phyloP scores from a whole-genome alignment of 2,329 filamentous ascomycete species.

The Trichoderma brevicompactum region DNA sequence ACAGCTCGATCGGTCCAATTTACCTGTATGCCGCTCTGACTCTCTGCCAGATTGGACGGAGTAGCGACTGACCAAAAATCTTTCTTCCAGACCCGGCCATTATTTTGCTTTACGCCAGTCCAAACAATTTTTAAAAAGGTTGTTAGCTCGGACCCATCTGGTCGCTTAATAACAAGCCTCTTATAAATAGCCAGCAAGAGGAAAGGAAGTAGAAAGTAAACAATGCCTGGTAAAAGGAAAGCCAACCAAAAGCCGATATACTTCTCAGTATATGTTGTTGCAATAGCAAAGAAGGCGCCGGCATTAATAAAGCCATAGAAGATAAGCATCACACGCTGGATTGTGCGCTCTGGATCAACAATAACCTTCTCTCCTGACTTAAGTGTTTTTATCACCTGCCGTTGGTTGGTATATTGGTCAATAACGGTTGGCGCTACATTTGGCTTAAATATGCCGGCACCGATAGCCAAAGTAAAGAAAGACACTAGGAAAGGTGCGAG shows the following conservation, averaged over 20 bases:
- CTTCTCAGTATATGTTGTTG: constrained; percentile 57
- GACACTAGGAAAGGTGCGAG: constrained; percentile 41
- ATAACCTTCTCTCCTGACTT: constrained; percentile 55
- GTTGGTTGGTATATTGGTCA: constrained; percentile 52
- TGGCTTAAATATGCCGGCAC: constrained; percentile 70
- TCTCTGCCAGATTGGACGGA: no score
- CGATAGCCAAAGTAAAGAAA: constrained; percentile 63
- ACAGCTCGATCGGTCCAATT: no score
- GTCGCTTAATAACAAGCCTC: no score
- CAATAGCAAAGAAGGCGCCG: constrained; percentile 56
- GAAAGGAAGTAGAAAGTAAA: constrained; percentile 44
- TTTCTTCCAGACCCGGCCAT: no score
- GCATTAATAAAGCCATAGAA: constrained; percentile 62
- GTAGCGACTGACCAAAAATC: no score
- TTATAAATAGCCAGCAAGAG: constrained; percentile 44
- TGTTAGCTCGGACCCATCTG: constrained; percentile 34
- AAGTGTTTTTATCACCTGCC: constrained; percentile 52
- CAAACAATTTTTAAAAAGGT: constrained; percentile 46
- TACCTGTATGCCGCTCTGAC: no score
- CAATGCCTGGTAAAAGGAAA: constrained; percentile 52
- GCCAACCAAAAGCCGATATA: constrained; percentile 57
- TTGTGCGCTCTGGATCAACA: constrained; percentile 68
- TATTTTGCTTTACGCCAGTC: constrained; percentile 35
- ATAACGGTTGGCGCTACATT: constrained; percentile 72
- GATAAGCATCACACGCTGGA: constrained; percentile 69